Evolutionary conservation across 192 early-diverging fungal species (phyloP), one percentile per base, ranked within the genome.

Genomic region (Coemansia interrupta): DNA sequence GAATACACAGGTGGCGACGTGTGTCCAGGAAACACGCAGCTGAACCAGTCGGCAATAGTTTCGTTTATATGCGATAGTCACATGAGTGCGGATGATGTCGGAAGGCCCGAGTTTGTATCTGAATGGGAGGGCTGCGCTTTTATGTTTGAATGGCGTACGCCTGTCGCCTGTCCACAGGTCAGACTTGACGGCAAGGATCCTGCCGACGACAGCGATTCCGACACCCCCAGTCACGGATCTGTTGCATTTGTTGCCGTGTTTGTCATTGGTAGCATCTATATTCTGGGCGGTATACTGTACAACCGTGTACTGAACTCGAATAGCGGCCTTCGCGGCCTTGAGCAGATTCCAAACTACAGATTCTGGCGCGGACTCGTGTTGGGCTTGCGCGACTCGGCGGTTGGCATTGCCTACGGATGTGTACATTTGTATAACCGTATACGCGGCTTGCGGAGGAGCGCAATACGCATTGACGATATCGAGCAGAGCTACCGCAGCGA

Each of bases 81-180:
- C 20, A 56, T 66, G 39, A 56, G 28, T 13, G 26, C 61, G 50
- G 24, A 40, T 30, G 44, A 40, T 29, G 2, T 19, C 20, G 81
- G 78, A 30, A 47, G 29, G 28, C 81, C 78, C 0, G 66, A 60
- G 60, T 72, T 80, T 66, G 60, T 83, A 15, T 63, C 62, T 18
- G 66, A 83, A 32, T 71, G 70, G 58, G 45, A 66, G 17, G 43
- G 62, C 13, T 83, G 81, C 50, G 71, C 56, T 23, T 83, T 76
- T 60, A 65, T 80, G 66, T 83, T 83, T 60, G 74, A 80, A 50
- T 83, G 81, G 81, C 66, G 70, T 14, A 83, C 81, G 2, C 74
- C 70, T 5, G 47, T 52, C 3, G 81, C 78, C 13, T 83, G 81
- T 40, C 36, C 29, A 9, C 41, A 38, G 22, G 17, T 32, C 32